A percentile compares a stretch with the other conserved stretches of the same genome.
phyloP scores from a whole-genome alignment of 768 basidiomycete genomes.

The Macrolepiota albuminosa region DNA sequence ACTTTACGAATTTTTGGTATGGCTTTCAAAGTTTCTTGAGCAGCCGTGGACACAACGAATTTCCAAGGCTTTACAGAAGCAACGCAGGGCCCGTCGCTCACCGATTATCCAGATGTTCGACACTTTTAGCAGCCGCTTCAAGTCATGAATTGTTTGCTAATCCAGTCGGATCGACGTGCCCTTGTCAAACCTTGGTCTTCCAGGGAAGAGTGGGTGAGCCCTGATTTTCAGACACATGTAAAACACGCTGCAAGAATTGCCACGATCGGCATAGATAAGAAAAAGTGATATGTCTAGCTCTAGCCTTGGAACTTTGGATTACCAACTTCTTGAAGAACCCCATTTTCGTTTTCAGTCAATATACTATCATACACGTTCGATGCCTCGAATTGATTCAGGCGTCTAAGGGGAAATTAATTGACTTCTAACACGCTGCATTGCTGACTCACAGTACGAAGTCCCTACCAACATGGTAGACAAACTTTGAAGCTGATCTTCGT shows the following conservation, averaged over 20 bases:
- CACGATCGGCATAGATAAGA: slow-evolving; percentile 18
- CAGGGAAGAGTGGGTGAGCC: slow-evolving; percentile 2
- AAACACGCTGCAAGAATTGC: slow-evolving; percentile 16
- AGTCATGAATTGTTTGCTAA: background rate
- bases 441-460: slow-evolving; percentile 75
- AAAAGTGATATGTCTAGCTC: background rate
- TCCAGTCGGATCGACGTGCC: background rate
- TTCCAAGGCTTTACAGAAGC: background rate
- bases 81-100: background rate
- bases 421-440: background rate
- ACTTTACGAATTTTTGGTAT: background rate
- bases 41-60: background rate
- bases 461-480: slow-evolving; percentile 87
- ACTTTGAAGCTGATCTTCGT: slow-evolving; percentile 85
- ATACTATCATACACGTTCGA: background rate
- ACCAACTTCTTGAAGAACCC: background rate
- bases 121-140: background rate
- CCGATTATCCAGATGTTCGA: background rate
- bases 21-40: background rate
- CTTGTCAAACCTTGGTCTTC: background rate
- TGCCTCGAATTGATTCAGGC: background rate
- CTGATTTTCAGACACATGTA: slow-evolving; percentile 16
- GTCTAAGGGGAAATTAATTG: background rate
- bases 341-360: background rate
- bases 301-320: background rate